These are phyloP conservation scores for Stramenopiles sp. DNA, from an alignment of 352 stramenopile species.

Conservation along the genomic window DNA sequence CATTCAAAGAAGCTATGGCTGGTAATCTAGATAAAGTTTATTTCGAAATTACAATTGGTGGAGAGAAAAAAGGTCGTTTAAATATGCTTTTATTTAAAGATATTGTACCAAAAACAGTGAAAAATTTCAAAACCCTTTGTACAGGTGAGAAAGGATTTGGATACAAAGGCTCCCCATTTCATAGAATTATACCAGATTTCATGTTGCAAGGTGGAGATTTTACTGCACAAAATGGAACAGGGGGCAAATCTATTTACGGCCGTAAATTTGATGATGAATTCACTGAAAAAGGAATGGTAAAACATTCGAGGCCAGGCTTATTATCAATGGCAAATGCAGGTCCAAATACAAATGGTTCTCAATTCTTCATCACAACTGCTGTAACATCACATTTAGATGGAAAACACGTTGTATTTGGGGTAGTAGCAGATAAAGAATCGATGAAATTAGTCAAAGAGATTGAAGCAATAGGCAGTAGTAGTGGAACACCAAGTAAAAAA, in stretches of 20 bases:
- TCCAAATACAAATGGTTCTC: slow-evolving; percentile 76
- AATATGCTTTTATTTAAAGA: too few species aligned
- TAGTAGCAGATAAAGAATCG: slow-evolving; percentile 33
- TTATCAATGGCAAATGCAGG: slow-evolving; percentile 90
- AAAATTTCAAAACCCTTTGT: slow-evolving; percentile 95
- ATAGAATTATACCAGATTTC: slow-evolving; percentile 56
- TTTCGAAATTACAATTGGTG: too few species aligned
- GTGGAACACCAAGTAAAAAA: slow-evolving; percentile 64
- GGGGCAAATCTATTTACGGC: slow-evolving; percentile 83
- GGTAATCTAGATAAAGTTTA: too few species aligned
- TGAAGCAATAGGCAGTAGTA: slow-evolving; percentile 63
- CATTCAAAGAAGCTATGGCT: too few species aligned
- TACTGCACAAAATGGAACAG: slow-evolving; percentile 67
- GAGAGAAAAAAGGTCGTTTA: too few species aligned
- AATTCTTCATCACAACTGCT: slow-evolving; percentile 89
- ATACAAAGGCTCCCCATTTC: slow-evolving; percentile 87
- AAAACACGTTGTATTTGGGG: slow-evolving; percentile 94
- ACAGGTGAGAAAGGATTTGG: slow-evolving; percentile 85
- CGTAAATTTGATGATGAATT: slow-evolving; percentile 66
- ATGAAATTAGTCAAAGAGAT: not conserved
- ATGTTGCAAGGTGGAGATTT: slow-evolving; percentile 90
- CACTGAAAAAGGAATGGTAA: slow-evolving; percentile 94
- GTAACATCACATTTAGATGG: slow-evolving; percentile 85
- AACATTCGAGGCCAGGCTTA: slow-evolving; percentile 77
- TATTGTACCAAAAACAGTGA: slow-evolving; percentile 80